Evolutionary conservation across 2,329 filamentous ascomycete genomes (phyloP), one percentile per base, ranked within the genome.

Genomic region (Lachnellula willkommii): DNA sequence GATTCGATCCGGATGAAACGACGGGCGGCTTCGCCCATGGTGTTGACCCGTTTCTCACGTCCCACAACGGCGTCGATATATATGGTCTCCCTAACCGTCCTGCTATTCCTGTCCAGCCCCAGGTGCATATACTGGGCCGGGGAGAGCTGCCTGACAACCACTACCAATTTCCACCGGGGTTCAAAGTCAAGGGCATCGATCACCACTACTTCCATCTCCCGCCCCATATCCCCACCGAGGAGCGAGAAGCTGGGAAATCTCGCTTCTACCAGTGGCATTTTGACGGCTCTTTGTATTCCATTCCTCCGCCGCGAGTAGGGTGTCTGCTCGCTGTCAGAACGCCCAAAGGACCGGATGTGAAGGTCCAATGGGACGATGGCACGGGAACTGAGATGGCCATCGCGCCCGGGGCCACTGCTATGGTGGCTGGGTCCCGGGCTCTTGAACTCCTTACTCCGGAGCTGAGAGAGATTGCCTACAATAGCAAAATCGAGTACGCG

Each of bases 181-280:
- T 73, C 55, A 69, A 73, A 57, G 63, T 73, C 47, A 71, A 73
- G 55, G 71, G 71, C 5, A 69, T 72, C 43, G 66, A 72, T 52
- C 71, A 71, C 53, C 60, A 60, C n/a, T 64, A 70, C 24, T 72
- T 72, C 58, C 71, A 74, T 54, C 61, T 71, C 17, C 70, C 70
- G n/a, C 71, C 71, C 6, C 71, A 73, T 47, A 68, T 72, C 15
- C 60, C 70, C 4, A 60, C 59, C 4, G 67, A 63, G 35, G 70
- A 73, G 28, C 63, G 70, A 1, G 70, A 69, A 47, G 62, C 64
- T 4, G 71, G 70, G 4, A 64, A 67, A 36, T 68, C 65, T 36
- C 61, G 70, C 2, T 72, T 72, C 53, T 71, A 71, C 54, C 69
- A 70, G 47, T 72, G 70, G 70, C 70, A 72, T 55, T 72, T 69